Percentiles rank a stretch among this genome's conserved stretches.
These are phyloP conservation scores for Neonectria punicea DNA, from an alignment of 2,329 filamentous ascomycete genomes.

Conservation along the genomic window DNA sequence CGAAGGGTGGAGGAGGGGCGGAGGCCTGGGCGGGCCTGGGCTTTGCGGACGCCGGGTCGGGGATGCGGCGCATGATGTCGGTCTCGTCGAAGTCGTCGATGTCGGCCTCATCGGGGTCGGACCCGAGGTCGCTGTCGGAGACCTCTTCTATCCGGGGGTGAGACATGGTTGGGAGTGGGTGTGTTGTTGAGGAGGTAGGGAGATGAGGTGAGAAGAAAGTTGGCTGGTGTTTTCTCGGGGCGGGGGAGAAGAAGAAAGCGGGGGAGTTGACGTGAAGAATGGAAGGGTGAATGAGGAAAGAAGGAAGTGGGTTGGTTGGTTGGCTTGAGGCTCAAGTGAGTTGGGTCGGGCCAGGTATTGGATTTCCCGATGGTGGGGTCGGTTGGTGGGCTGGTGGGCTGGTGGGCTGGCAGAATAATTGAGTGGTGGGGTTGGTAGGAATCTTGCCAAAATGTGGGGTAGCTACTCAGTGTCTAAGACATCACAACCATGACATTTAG, in stretches of 20 bases:
- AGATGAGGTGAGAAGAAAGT: neutral
- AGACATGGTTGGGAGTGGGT: slow-evolving; percentile 63
- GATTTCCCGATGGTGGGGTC: slow-evolving; percentile 26
- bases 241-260: neutral
- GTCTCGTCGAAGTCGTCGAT: slow-evolving; percentile 72
- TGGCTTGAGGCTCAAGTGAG: slow-evolving; percentile 25
- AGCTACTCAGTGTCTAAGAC: neutral
- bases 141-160: slow-evolving; percentile 94
- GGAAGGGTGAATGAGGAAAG: neutral
- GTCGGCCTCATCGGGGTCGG: slow-evolving; percentile 89
- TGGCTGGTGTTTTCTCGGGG: neutral
- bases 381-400: slow-evolving; percentile 22
- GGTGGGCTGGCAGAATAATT: neutral
- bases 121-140: slow-evolving; percentile 80
- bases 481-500: no score
- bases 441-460: slow-evolving; percentile 20
- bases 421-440: slow-evolving; percentile 13
- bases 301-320: neutral
- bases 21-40: slow-evolving; percentile 39
- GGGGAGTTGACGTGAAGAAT: neutral
- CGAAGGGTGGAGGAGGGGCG: slow-evolving; percentile 36
- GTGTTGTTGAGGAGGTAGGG: neutral
- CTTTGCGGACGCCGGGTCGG: slow-evolving; percentile 40
- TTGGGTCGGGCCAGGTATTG: slow-evolving; percentile 25
- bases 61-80: slow-evolving; percentile 64